Base-by-base conservation (phyloP, 768 basidiomycete genomes). In the Mycena filopes region DNA sequence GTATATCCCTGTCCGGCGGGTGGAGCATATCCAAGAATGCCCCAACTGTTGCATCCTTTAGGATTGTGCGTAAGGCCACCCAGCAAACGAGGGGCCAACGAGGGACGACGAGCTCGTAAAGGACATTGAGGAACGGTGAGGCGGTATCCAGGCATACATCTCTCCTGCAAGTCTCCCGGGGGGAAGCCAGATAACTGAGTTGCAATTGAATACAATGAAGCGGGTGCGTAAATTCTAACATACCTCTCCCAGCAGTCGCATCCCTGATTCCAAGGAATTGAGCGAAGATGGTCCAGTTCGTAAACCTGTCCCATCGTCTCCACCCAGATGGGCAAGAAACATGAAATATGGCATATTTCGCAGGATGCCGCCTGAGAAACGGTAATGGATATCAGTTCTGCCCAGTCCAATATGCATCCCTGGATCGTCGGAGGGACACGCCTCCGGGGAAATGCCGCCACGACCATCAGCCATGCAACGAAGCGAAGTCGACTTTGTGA, bases 51-150 rank as follows among this genome's bases (percentile, higher is more conserved):
- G 13, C 20, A 28, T 29, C n/a, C 2, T 21, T 9, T 6, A 0
- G 13, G 16, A 41, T n/a, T 2, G n/a, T 53, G n/a, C 63, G 49
- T 26, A 58, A 64, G 21, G 38, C 18, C 28, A 58, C 29, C 63
- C 63, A 64, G 23, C 23, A 49, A 21, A 64, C 36, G 25, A 64
- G 48, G 0, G 48, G 55, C 63, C 63, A 64, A 50, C 41, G 38
- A 12, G 48, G 29, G 20, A 57, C 63, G 11, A 57, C 61, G 20
- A 63, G 54, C 40, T 56, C 54, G 16, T 42, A 56, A 23, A 63
- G 53, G 0, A 49, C 12, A 13, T 5, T 23, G 13, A 29, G 36
- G 12, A 23, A 25, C 9, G 29, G 4, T 16, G 60, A 48, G 31
- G 53, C 12, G n/a, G 2, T n/a, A n/a, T 10, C n/a, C 18, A 33